phyloP scores from a whole-genome alignment of 805 yeast species.

The Teunomyces barrocoloradensis region DNA sequence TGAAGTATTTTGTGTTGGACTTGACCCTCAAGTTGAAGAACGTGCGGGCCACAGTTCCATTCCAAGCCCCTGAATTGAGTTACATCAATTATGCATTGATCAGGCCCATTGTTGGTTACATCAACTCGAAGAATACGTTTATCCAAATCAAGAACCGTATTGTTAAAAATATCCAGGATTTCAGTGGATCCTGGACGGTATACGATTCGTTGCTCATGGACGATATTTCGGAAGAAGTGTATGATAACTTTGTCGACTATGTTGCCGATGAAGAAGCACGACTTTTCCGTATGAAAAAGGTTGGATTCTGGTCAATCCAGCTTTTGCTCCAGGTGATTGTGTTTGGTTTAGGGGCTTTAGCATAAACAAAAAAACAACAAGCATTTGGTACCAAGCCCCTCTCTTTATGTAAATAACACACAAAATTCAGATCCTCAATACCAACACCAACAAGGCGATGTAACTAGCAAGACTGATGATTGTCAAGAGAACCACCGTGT shows the following conservation, averaged over 20 bases:
- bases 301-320: conserved; percentile 92
- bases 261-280: conserved; percentile 85
- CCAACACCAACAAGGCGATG: conserved; percentile 48
- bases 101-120: conserved; percentile 93
- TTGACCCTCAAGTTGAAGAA: conserved; percentile 76
- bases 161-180: conserved; percentile 74
- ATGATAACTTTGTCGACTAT: conserved; percentile 84
- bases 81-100: conserved; percentile 89
- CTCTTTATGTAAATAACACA: not conserved
- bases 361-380: conserved; percentile 13
- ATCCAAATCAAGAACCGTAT: conserved; percentile 85
- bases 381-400: too few relatives aligned
- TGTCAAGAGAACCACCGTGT: conserved; percentile 52
- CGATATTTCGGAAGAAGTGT: conserved; percentile 84
- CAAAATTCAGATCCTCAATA: conserved; percentile 38
- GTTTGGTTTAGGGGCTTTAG: conserved; percentile 71
- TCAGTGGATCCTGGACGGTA: conserved; percentile 95
- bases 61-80: conserved; percentile 83
- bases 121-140: conserved; percentile 83
- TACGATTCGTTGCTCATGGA: conserved; percentile 91
- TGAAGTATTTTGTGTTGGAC: conserved; percentile 71
- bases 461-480: conserved; percentile 51
- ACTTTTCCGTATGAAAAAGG: conserved; percentile 68
- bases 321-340: conserved; percentile 75
- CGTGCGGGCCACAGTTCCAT: conserved; percentile 85